phyloP scores from a whole-genome alignment of 345 rosid genomes.

The Melaleuca quinquenervia region DNA sequence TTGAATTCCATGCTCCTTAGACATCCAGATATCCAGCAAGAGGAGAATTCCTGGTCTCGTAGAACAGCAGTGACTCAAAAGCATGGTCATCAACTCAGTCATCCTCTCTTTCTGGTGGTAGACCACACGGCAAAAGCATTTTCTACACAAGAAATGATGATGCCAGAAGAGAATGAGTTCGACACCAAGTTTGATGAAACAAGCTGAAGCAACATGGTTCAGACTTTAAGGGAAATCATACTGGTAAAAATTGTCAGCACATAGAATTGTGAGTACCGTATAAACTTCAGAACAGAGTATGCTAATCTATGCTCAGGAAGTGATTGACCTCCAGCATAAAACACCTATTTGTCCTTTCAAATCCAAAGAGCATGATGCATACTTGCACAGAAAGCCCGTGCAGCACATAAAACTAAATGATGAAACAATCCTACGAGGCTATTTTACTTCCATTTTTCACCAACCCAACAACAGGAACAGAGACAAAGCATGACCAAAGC shows the following conservation, averaged over 20 bases:
- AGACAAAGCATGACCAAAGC: background rate
- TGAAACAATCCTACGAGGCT: background rate
- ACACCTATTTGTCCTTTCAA: background rate
- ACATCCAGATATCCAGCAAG: background rate
- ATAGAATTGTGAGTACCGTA: background rate
- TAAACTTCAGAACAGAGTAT: background rate
- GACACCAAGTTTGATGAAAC: background rate
- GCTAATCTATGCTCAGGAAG: background rate
- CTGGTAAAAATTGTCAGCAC: background rate
- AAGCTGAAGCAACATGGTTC: background rate
- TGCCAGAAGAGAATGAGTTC: background rate
- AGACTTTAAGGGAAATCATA: background rate
- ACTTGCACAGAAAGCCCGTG: background rate
- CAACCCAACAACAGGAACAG: background rate
- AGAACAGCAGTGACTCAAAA: background rate
- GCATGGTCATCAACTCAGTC: conserved; percentile 13
- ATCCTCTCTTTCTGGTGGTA: conserved; percentile 94
- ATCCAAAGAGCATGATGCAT: background rate
- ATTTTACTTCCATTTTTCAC: background rate
- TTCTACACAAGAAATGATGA: conserved; percentile 36
- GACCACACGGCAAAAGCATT: conserved; percentile 97
- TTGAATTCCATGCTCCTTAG: background rate
- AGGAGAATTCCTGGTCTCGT: background rate
- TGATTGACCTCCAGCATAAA: background rate
- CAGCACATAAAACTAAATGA: background rate